Percentiles rank a stretch among this genome's conserved stretches.
Evolutionary conservation across 2,329 filamentous ascomycete genomes (phyloP).

Genomic region (Xylariaceae sp.): DNA sequence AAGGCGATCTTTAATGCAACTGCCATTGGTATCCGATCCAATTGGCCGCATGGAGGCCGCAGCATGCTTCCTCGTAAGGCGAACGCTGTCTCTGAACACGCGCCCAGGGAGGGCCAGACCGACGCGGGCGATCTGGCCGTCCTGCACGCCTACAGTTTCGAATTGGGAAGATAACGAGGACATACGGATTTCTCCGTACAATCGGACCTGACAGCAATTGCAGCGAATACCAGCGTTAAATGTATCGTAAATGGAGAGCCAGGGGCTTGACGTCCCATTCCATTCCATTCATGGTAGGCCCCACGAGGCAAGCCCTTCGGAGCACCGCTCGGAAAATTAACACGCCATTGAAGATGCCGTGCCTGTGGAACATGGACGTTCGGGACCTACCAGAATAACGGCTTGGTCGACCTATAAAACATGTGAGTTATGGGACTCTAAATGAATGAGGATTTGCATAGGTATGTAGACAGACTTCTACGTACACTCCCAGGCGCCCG

Average conservation of each 20-base stretch:
- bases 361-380: not conserved
- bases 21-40: not conserved
- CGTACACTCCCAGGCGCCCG: not conserved
- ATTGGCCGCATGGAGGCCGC: not conserved
- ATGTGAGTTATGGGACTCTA: not conserved
- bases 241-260: not conserved
- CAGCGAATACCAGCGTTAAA: not conserved
- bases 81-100: not conserved
- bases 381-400: not conserved
- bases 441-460: not conserved
- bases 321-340: not conserved
- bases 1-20: too few species aligned
- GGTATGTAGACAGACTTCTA: not conserved
- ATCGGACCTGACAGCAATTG: not conserved
- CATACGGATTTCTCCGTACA: not conserved
- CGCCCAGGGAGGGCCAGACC: too few species aligned
- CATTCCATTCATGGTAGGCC: slow-evolving; percentile 1
- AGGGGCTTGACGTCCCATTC: not conserved
- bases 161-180: not conserved
- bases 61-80: not conserved
- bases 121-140: not conserved
- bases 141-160: not conserved
- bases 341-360: not conserved
- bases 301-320: not conserved
- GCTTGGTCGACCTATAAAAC: not conserved